Conservation (phyloP, 495 filamentous ascomycete species). For the Xylaria flabelliformis region DNA sequence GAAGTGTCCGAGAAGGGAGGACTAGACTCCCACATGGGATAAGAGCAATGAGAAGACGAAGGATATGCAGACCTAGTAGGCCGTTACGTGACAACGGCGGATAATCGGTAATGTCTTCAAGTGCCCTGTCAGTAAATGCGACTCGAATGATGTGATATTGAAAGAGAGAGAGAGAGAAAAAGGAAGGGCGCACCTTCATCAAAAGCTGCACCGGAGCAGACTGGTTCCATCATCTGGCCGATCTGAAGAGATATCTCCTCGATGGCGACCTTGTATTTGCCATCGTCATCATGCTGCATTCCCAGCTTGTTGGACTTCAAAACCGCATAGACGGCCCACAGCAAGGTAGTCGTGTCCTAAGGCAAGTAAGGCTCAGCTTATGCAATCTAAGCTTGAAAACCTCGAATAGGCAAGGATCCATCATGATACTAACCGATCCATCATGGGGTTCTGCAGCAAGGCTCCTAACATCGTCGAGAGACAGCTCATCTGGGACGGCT, state of each 20-base stretch:
- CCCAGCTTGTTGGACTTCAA: slow-evolving; percentile 21
- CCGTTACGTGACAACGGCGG: slow-evolving; percentile 29
- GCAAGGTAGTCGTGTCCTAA: slow-evolving; percentile 28
- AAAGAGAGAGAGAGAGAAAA: background rate
- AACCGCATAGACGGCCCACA: slow-evolving; percentile 27
- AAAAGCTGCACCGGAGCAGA: slow-evolving; percentile 28
- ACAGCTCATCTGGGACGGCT: slow-evolving; percentile 20
- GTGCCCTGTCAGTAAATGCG: background rate
- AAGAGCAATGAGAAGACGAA: slow-evolving; percentile 24
- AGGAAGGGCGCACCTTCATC: slow-evolving; percentile 31
- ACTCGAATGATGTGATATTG: background rate
- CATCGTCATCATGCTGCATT: background rate
- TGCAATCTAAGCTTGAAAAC: background rate
- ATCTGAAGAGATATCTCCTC: slow-evolving; percentile 26
- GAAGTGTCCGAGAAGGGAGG: slow-evolving; percentile 33
- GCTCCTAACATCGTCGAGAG: background rate
- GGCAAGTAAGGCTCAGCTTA: slow-evolving; percentile 18
- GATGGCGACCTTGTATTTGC: background rate
- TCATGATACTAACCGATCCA: slow-evolving; percentile 11
- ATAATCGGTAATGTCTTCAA: slow-evolving; percentile 36
- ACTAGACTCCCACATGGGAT: slow-evolving; percentile 13
- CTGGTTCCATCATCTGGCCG: slow-evolving; percentile 31
- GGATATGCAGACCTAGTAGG: slow-evolving; percentile 27
- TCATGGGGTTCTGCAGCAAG: background rate
- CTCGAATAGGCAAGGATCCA: background rate